These are phyloP conservation scores for Pseudogymnoascus sp. DNA, from an alignment of 2,329 filamentous ascomycete species.

Conservation along the genomic window DNA sequence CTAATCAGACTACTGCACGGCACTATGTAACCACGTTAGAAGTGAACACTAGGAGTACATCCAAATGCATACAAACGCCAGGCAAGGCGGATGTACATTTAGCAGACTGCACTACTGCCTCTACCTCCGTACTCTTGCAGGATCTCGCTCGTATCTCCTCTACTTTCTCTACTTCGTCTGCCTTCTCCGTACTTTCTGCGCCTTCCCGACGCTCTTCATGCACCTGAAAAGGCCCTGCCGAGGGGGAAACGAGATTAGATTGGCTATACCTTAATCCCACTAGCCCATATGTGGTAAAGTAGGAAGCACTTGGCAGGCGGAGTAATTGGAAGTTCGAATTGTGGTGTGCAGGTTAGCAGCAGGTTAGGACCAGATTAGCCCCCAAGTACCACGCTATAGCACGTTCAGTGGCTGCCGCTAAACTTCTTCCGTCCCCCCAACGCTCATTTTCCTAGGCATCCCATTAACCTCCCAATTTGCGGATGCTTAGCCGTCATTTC, in stretches of 20 bases:
- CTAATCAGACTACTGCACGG: neutral
- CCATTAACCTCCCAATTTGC: slow-evolving; percentile 4
- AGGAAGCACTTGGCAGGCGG: neutral
- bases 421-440: neutral
- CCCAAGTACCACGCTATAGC: neutral
- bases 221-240: neutral
- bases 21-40: neutral
- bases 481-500: slow-evolving; percentile 6
- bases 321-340: slow-evolving; percentile 8
- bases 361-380: neutral
- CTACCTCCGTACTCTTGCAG: slow-evolving; percentile 1
- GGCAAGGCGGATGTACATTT: neutral
- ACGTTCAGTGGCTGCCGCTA: neutral
- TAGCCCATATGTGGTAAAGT: neutral
- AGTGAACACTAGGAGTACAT: neutral
- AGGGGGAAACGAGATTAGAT: slow-evolving; percentile 2
- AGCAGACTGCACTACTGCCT: neutral
- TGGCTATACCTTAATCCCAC: neutral
- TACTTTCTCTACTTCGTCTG: too few relatives aligned
- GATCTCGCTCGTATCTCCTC: neutral
- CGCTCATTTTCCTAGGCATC: neutral
- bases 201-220: neutral
- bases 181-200: neutral
- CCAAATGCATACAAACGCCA: neutral
- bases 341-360: neutral